Evolutionary conservation across 2,329 filamentous ascomycete species (phyloP).

Genomic region (Xylaria arbuscula): DNA sequence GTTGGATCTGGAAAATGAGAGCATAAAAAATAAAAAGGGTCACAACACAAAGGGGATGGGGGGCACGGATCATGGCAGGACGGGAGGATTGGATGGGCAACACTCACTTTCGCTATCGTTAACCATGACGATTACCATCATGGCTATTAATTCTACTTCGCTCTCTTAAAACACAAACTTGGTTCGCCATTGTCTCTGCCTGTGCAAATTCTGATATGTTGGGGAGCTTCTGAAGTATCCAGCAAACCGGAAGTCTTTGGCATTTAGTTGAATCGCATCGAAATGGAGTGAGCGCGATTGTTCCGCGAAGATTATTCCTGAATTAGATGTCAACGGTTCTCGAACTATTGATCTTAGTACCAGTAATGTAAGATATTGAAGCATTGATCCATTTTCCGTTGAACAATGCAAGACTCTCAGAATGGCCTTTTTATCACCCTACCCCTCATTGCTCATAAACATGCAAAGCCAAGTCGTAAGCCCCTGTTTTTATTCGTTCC

Average conservation of each 20-base stretch:
- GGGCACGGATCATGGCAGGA: constrained; percentile 4
- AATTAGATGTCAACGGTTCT: not conserved
- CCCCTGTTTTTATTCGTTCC: constrained; percentile 1
- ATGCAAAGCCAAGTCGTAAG: not conserved
- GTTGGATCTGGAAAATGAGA: constrained; percentile 19
- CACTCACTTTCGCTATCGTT: constrained; percentile 38
- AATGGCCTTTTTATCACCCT: not conserved
- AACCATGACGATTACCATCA: constrained; percentile 39
- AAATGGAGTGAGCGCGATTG: not conserved
- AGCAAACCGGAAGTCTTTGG: not conserved
- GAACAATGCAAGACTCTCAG: not conserved
- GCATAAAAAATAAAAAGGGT: constrained; percentile 15
- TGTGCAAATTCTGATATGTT: constrained; percentile 12
- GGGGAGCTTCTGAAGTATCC: not conserved
- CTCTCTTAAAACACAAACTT: constrained; percentile 32
- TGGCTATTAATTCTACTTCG: constrained; percentile 35
- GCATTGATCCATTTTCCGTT: not conserved
- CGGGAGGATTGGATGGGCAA: constrained; percentile 16
- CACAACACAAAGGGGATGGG: not conserved
- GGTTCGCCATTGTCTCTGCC: constrained; percentile 15
- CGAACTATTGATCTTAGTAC: not conserved
- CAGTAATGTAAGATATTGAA: not conserved
- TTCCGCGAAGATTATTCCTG: not conserved
- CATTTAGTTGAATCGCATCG: not conserved
- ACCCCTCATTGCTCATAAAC: not conserved